Base-by-base conservation (phyloP, 2,329 filamentous ascomycete genomes). In the Aspergillus niger region DNA sequence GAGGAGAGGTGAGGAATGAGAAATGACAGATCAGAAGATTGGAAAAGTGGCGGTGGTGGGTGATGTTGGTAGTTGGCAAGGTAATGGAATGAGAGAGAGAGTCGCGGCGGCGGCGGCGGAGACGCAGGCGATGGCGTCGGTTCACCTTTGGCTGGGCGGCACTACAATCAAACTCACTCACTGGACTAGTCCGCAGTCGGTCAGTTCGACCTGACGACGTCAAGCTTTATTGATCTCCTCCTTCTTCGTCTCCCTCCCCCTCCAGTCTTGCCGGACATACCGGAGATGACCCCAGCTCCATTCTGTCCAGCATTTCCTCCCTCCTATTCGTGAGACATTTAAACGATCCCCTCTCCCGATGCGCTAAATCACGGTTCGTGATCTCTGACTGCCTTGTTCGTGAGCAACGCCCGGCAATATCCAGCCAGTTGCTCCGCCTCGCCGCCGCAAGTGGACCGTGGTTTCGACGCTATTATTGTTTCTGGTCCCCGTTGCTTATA, bases 381-480 rank as follows among this genome's bases (percentile, higher is more conserved):
- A 28, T 17, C n/a, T 7, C 13, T 28, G 41, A 44, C 26, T 36
- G 17, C 30, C 30, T 53, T 22, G 30, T 53, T 44, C 43, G 43
- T 28, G 39, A 55, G 32, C 53, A 10, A 17, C 7, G 3, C 26
- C 41, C 43, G 30, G 30, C 26, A 30, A 24, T 39, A 30, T 24
- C 38, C 39, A 32, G 39, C n/a, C 53, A 26, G 38, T n/a, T 24
- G 30, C 50, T 26, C 52, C 52, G 52, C 52, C 52, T 43, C 39
- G 52, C 38, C 52, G 53, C 53, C 53, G 53, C 53, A 55, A 55
- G 53, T 55, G 53, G 53, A 55, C 39, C 51, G 30, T 17, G 36
- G 51, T n/a, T 32, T 43, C n/a, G 39, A 47, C 36, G 24, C n/a
- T 30, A 55, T 44, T 43, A 41, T 55, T 55, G 38, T 43, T 13